Evolutionary conservation across 1,284 basidiomycete species (phyloP), one percentile per base, ranked within the genome.

Genomic region (Ustilago bromivora): DNA sequence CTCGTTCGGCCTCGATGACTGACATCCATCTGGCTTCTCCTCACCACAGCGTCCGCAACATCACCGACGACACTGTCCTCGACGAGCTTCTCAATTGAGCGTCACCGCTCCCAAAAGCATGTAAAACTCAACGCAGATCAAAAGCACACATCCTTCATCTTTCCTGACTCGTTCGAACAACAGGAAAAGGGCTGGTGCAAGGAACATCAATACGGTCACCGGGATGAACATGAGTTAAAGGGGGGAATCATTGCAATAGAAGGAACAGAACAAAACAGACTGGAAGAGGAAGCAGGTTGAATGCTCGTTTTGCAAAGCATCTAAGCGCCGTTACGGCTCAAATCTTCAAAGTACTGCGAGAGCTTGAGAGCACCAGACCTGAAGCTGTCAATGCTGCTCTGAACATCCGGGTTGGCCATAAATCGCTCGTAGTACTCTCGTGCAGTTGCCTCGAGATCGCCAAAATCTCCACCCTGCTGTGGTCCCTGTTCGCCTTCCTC

Each of bases 401-500:
- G 85, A 11, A 86, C 85, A 56, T 86, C 85, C 11, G 83, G 83
- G 65, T 85, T 86, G 9, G 80, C 76, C 84, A 86, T 86, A 58
- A 86, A 81, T 28, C 82, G 69, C 47, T 76, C 71, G 62, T 86
- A 86, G 71, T 85, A 86, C 43, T 84, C 85, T 38, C 70, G 60
- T 35, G 85, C 85, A 15, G 80, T 78, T 9, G 78, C 76, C 56
- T 86, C 85, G 46, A 86, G 61, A 41, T 85, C 85, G 51, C 68
- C 43, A 43, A 83, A 83, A 56, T 86, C 83, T 12, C 78, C 83
- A n/a, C 79, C 67, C 19, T 58, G 56, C 10, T 35, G 51, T 11
- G 47, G 60, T 38, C 54, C 66, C 49, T 76, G 68, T 38, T 76
- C 78, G 4, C 62, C 79, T 6, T 89, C 91, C 11, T 93, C 93